Percentiles rank a stretch among this genome's conserved stretches.
These are phyloP conservation scores for Rhodomyrtus psidioides DNA, from an alignment of 441 rosid genomes.

Conservation along the genomic window DNA sequence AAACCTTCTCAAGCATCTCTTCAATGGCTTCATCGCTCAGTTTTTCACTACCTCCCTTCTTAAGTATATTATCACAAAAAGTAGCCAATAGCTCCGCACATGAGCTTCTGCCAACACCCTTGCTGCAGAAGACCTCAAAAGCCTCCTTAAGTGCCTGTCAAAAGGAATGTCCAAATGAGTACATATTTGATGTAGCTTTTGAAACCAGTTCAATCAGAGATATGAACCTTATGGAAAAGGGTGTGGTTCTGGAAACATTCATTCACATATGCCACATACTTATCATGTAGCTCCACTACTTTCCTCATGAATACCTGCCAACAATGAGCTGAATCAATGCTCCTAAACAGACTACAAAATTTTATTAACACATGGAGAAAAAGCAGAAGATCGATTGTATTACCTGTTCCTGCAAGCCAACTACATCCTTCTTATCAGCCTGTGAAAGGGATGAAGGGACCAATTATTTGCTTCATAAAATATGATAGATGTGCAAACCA, in stretches of 20 bases:
- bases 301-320: constrained; percentile 35
- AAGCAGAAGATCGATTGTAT: not conserved
- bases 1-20: not conserved
- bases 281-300: constrained; percentile 41
- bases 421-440: constrained; percentile 60
- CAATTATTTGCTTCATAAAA: not conserved
- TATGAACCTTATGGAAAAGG: constrained; percentile 39
- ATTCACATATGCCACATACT: constrained; percentile 33
- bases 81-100: not conserved
- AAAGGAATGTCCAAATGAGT: not conserved
- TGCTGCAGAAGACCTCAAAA: not conserved
- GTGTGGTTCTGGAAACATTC: constrained; percentile 33
- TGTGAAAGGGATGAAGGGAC: constrained; percentile 4
- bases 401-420: constrained; percentile 51
- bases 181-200: not conserved
- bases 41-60: not conserved
- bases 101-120: not conserved
- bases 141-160: not conserved
- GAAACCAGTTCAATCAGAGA: not conserved
- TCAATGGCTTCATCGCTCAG: not conserved
- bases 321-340: constrained; percentile 3
- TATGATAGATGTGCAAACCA: not conserved
- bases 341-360: not conserved
- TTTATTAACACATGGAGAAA: not conserved
- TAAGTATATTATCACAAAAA: not conserved